Percentiles rank a stretch among this genome's conserved stretches.
phyloP scores from a whole-genome alignment of 768 basidiomycete genomes.

The Hypsizygus marmoreus region DNA sequence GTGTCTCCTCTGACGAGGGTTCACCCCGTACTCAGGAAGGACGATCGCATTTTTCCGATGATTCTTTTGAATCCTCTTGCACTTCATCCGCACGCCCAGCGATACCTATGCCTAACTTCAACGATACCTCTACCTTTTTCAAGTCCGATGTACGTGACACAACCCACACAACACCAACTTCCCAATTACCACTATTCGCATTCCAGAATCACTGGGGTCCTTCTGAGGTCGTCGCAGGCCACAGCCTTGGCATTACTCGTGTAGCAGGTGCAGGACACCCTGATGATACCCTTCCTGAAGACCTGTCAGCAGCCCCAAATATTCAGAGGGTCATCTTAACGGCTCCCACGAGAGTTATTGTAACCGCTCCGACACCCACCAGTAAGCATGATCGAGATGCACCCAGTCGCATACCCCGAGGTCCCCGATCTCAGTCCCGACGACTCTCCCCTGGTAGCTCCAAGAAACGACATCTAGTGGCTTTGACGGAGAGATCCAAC shows the following conservation, averaged over 20 bases:
- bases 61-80: constrained; percentile 17
- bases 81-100: constrained; percentile 17
- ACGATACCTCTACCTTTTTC: constrained; percentile 12
- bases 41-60: constrained; percentile 33
- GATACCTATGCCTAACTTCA: constrained; percentile 18
- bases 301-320: constrained; percentile 17
- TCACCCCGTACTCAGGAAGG: constrained; percentile 17
- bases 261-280: constrained; percentile 11
- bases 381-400: constrained; percentile 32
- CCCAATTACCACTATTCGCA: not conserved
- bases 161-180: not conserved
- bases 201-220: too few species aligned
- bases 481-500: constrained; percentile 25
- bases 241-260: constrained; percentile 2
- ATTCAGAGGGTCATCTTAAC: constrained; percentile 42
- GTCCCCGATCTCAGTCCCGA: constrained; percentile 40
- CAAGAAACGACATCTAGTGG: constrained; percentile 28
- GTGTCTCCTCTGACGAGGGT: constrained; percentile 38
- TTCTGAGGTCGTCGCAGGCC: constrained; percentile 3
- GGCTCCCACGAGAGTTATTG: constrained; percentile 52
- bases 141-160: constrained; percentile 2
- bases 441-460: constrained; percentile 28
- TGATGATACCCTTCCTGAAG: too few species aligned
- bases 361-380: constrained; percentile 55
- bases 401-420: constrained; percentile 41